phyloP scores from a whole-genome alignment of 2,329 filamentous ascomycete species.

The Fusarium acutatum region DNA sequence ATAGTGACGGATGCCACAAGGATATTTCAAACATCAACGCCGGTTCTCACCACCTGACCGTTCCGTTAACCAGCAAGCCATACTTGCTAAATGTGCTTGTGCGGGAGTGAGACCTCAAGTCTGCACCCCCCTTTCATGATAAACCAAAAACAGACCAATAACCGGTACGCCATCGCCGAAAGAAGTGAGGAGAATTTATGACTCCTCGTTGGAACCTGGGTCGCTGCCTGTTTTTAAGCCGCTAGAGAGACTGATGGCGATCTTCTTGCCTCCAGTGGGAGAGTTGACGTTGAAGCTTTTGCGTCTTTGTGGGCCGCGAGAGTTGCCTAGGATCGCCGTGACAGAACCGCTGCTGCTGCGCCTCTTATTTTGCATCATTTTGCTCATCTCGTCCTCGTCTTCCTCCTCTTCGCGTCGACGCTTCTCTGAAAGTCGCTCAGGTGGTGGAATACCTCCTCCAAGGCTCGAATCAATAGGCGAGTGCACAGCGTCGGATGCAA shows the following conservation, averaged over 20 bases:
- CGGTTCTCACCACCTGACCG: constrained; percentile 28
- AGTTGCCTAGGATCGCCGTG: constrained; percentile 48
- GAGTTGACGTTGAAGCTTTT: constrained; percentile 55
- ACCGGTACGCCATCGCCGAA: constrained; percentile 42
- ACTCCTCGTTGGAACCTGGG: constrained; percentile 51
- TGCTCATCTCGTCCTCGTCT: constrained; percentile 92
- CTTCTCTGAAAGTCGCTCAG: constrained; percentile 86
- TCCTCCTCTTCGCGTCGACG: constrained; percentile 86
- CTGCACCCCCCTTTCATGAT: constrained; percentile 24
- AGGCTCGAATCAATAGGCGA: constrained; percentile 39
- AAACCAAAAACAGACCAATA: constrained; percentile 31
- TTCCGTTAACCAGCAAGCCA: constrained; percentile 26
- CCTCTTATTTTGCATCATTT: constrained; percentile 74
- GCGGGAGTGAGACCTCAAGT: constrained; percentile 21
- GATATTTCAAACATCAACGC: constrained; percentile 39
- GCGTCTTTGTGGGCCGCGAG: constrained; percentile 46
- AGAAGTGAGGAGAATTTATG: constrained; percentile 42
- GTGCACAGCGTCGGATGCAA: constrained; percentile 47
- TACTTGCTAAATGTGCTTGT: constrained; percentile 35
- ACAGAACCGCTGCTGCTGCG: constrained; percentile 65
- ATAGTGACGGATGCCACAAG: constrained; percentile 22
- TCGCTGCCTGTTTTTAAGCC: constrained; percentile 53
- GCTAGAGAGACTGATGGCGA: constrained; percentile 65
- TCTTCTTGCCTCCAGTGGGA: constrained; percentile 59
- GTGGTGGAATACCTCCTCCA: constrained; percentile 60